Base-by-base conservation (phyloP, 2,329 filamentous ascomycete genomes). In the Neonectria coccinea region DNA sequence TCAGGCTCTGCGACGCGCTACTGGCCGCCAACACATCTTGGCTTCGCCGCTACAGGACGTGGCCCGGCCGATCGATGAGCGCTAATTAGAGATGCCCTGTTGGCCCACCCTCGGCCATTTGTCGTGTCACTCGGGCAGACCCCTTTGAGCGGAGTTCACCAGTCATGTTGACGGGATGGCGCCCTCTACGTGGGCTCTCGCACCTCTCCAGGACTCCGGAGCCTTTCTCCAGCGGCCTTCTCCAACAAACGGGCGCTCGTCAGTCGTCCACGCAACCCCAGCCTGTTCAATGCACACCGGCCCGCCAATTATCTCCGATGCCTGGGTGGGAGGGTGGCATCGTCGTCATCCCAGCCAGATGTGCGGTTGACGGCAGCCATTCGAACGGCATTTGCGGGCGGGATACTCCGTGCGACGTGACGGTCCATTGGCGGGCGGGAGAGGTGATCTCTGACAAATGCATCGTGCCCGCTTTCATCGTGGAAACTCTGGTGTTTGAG, bases 31-130 rank as follows among this genome's bases (percentile, higher is more conserved):
- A 60, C 39, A 16, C 62, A 65, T 65, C 69, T 74, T 74, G 68
- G 70, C 68, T 73, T 69, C 56, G 62, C 67, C 69, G 66, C 71
- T 72, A 72, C 63, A 65, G 57, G 59, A 59, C 57, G 63, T 73
- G 70, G 70, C 66, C 69, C 55, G 54, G 68, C 62, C 68, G 71
- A 73, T 73, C 71, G 66, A 67, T 67, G 64, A 55, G 61, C 57
- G 47, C 66, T 69, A n/a, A n/a, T n/a, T n/a, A 68, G 44, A 45
- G 48, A 14, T 33, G 52, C 56, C 62, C 48, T 58, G 64, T 69
- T 52, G 16, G 47, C 42, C 27, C 56, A 56, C 59, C 44, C 60
- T 64, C n/a, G 57, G 44, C 27, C 36, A 44, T 56, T 51, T 31
- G 16, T 62, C 59, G 39, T 29, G 44, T 61, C 59, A 60, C 39